Conservation (phyloP, 164 flowering plant genomes). For the Malania oleifera region DNA sequence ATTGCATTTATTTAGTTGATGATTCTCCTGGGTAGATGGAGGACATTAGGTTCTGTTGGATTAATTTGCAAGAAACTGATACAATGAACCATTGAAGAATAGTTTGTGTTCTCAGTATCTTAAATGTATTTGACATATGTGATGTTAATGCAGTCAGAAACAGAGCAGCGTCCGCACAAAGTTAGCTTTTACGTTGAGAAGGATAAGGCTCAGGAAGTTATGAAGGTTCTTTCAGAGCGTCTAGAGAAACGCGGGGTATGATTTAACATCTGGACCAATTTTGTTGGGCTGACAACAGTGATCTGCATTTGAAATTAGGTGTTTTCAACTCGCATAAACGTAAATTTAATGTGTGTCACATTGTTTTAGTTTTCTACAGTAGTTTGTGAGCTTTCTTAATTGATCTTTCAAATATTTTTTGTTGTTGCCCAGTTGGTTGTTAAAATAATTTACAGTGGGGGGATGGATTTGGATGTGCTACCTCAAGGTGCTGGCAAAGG, state of each 20-base stretch:
- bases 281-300: background rate
- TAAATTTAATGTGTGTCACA: background rate
- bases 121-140: conserved; percentile 5
- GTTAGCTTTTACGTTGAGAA: conserved; percentile 86
- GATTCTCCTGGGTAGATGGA: background rate
- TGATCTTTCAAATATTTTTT: background rate
- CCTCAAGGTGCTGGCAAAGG: conserved; percentile 93
- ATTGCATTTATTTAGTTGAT: background rate
- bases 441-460: conserved; percentile 83
- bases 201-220: conserved; percentile 65
- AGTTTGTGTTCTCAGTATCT: background rate
- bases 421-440: conserved; percentile 56
- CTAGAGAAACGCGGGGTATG: conserved; percentile 81
- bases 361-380: background rate
- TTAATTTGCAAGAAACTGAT: background rate
- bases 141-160: conserved; percentile 62
- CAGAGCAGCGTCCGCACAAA: conserved; percentile 91
- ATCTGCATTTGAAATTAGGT: background rate
- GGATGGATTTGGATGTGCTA: conserved; percentile 66
- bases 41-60: background rate
- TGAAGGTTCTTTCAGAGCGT: conserved; percentile 45
- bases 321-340: background rate
- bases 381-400: background rate
- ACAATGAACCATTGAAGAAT: background rate
- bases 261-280: conserved; percentile 2